Base-by-base conservation (phyloP, 768 basidiomycete species). In the Neoboletus magnificus region DNA sequence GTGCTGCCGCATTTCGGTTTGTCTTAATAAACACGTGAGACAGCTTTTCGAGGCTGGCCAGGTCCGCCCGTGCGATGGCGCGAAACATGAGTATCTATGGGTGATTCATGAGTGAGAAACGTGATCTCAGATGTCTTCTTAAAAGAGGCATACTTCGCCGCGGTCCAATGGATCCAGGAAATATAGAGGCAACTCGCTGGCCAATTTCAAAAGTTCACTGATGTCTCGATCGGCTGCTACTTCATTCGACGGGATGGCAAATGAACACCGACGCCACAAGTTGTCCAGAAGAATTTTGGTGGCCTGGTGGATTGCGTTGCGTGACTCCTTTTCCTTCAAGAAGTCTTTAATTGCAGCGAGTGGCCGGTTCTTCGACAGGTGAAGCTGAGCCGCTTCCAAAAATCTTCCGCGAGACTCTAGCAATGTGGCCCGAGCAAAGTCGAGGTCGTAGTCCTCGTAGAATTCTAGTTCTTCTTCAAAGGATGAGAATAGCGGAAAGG, bases 381-480 rank as follows among this genome's bases (percentile, higher is more conserved):
- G 77, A 18, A 84, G 61, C 20, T 79, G 73, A 1, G 83, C 83
- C 0, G 85, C 85, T 33, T 85, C 81, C 1, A 59, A 50, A 88
- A 67, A 74, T 56, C 74, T 72, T 15, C 75, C 77, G 12, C 77
- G 71, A 5, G 70, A 66, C 29, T 74, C 72, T 12, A 85, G 70
- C 9, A 86, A 59, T 0, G 68, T 65, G 0, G 79, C 78, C 8
- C 74, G 80, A 8, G 80, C 77, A 13, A 73, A 55, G 58, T 83
- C 80, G 7, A 88, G 67, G 32, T 33, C 32, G 32, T 33, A 33
- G 32, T 33, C 32, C 32, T 33, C 32, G 13, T 33, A 33, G 67
- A 82, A 89, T 36, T 79, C 77, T n/a, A 85, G 58, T 22, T 75
- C 74, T 22, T 84, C 81, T 22, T 87, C 80, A 1, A 75, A 68